Evolutionary conservation across 2,329 filamentous ascomycete genomes (phyloP), one percentile per base, ranked within the genome.

Genomic region (Sporothrix humicola): DNA sequence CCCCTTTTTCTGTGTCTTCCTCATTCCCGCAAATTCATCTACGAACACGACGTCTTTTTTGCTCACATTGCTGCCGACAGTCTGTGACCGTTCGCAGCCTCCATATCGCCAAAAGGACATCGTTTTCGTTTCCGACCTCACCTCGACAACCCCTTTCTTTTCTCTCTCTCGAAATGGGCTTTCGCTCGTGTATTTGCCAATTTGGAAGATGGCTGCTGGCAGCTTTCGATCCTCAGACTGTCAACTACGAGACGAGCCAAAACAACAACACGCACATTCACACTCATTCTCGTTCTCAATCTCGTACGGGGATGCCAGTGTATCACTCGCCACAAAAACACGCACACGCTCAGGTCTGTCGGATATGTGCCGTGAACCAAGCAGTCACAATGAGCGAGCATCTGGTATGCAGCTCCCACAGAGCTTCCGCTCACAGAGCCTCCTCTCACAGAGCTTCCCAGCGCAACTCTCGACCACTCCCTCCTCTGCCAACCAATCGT

Each of bases 321-420:
- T 37, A 37, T 7, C 31, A 37, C 31, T 37, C 31, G 31, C 31
- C 31, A 61, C 15, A 31, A 23, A 65, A 46, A 68, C 13, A 1
- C 44, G 7, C 7, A 7, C 68, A 66, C 17, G 23, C 9, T 9
- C 46, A 61, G 10, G 12, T 26, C 3, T 73, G 72, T 20, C 59
- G 68, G 2, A 37, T 73, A 5, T 73, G 72, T 13, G 69, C 23
- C 8, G 66, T 31, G 10, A 48, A 70, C 37, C 46, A 73, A 37
- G 37, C 46, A 8, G 31, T 61, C 13, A n/a, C 31, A 6, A 50
- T 59, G 17, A 59, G 69, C 37, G 66, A 70, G 46, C 17, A 56
- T 4, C n/a, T 48, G 13, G 59, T 59, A 37, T 72, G 1, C 65
- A 50, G n/a, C 81, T 84, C 61, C 2, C 71, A 73, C n/a, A 37